Conservation (phyloP, 2,329 filamentous ascomycete species). For the Xylaria sp. region DNA sequence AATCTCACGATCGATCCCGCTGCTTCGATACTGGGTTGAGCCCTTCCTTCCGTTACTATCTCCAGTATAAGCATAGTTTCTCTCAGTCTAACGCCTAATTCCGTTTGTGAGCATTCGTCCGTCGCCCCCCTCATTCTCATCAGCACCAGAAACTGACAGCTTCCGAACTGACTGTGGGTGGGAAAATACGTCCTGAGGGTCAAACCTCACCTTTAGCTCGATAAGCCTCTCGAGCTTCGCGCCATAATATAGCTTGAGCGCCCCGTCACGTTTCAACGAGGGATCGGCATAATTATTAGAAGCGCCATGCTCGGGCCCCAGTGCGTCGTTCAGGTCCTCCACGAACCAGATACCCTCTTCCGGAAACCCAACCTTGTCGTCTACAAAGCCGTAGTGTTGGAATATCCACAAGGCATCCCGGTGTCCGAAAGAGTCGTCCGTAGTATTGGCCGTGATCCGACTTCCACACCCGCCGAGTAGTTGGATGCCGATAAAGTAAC, state of each 20-base stretch:
- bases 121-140: not conserved
- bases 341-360: slow-evolving; percentile 32
- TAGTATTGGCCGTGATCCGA: slow-evolving; percentile 34
- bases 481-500: slow-evolving; percentile 43
- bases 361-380: slow-evolving; percentile 26
- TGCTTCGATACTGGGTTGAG: too few species aligned
- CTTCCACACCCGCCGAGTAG: slow-evolving; percentile 45
- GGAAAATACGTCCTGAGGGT: slow-evolving; percentile 36
- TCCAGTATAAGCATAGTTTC: too few species aligned
- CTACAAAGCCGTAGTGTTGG: slow-evolving; percentile 39
- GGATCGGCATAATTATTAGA: slow-evolving; percentile 40
- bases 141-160: not conserved
- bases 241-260: slow-evolving; percentile 36
- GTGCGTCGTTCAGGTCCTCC: slow-evolving; percentile 30
- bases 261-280: slow-evolving; percentile 30
- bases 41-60: too few species aligned
- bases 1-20: too few species aligned
- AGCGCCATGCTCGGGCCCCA: slow-evolving; percentile 32
- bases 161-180: slow-evolving; percentile 38
- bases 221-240: slow-evolving; percentile 27
- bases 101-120: not conserved
- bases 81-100: too few species aligned
- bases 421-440: slow-evolving; percentile 33
- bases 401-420: slow-evolving; percentile 42
- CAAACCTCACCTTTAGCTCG: slow-evolving; percentile 33